Percentiles rank a stretch among this genome's conserved stretches.
phyloP scores from a whole-genome alignment of 176 grass and related monocot genomes.

The Tillandsia leiboldiana region DNA sequence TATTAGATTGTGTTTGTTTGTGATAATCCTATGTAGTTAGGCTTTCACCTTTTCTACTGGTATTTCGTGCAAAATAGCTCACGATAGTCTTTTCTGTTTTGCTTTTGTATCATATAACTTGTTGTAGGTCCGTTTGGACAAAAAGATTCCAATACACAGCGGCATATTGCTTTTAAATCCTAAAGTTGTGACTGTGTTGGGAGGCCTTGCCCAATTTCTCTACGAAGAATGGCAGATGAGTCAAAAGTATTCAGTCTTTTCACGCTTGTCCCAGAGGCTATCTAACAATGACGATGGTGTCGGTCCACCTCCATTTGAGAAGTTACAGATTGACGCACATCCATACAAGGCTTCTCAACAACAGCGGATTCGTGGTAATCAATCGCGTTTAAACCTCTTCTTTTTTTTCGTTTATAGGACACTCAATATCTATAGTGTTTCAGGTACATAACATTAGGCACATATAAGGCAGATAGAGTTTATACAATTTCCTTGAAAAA shows the following conservation, averaged over 20 bases:
- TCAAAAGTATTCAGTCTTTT: constrained; percentile 63
- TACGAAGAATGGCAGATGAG: constrained; percentile 87
- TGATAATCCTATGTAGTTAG: background rate
- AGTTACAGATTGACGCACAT: constrained; percentile 43
- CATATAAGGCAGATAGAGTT: background rate
- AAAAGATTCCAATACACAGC: constrained; percentile 53
- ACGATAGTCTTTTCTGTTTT: constrained; percentile 4
- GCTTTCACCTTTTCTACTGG: background rate
- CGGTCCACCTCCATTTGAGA: constrained; percentile 77
- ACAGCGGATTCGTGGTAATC: constrained; percentile 33
- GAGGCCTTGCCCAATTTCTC: constrained; percentile 65
- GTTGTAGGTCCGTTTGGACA: constrained; percentile 57
- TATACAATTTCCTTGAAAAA: no score
- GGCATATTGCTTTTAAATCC: constrained; percentile 61
- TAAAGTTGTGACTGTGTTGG: constrained; percentile 50
- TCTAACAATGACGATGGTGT: constrained; percentile 56
- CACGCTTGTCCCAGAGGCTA: constrained; percentile 40
- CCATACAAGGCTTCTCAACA: constrained; percentile 20
- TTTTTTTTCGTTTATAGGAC: constrained; percentile 3
- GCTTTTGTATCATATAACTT: background rate
- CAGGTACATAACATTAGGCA: background rate
- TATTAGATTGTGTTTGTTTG: background rate
- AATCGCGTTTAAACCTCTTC: constrained; percentile 7
- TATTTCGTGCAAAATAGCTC: background rate
- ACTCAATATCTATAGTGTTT: constrained; percentile 1